A percentile compares a stretch with the other conserved stretches of the same genome.
Conservation (phyloP, 768 basidiomycete genomes). For the Rhodotorula diobovata region DNA sequence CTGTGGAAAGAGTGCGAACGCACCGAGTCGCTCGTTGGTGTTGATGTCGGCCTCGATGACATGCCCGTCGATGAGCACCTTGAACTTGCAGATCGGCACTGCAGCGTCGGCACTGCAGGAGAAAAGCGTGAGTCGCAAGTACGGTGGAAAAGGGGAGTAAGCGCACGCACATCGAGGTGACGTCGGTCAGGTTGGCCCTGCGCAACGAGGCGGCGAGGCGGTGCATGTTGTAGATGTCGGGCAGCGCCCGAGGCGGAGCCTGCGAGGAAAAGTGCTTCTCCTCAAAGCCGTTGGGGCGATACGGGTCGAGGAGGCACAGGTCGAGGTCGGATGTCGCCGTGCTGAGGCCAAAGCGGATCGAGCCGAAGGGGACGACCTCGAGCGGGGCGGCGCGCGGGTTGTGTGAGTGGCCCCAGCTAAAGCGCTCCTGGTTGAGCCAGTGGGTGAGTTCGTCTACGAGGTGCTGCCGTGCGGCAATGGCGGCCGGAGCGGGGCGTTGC, state of each 20-base stretch:
- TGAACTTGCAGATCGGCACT: constrained; percentile 41
- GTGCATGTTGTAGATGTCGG: constrained; percentile 39
- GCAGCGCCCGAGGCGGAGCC: constrained; percentile 1
- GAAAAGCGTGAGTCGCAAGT: neutral
- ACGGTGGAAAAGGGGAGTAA: neutral
- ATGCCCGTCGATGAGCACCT: constrained; percentile 16
- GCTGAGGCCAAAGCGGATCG: constrained; percentile 39
- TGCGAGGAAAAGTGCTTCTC: constrained; percentile 26
- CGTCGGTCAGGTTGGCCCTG: constrained; percentile 16
- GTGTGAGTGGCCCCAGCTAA: constrained; percentile 33
- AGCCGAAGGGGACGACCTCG: constrained; percentile 38
- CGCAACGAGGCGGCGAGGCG: constrained; percentile 11
- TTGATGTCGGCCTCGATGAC: constrained; percentile 51
- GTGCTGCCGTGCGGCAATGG: constrained; percentile 26
- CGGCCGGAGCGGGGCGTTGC: constrained; percentile 24
- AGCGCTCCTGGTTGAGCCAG: constrained; percentile 29
- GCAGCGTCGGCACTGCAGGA: constrained; percentile 44
- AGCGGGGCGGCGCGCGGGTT: constrained; percentile 12
- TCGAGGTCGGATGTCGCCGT: constrained; percentile 40
- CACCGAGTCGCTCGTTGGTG: constrained; percentile 61
- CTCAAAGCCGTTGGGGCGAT: constrained; percentile 40
- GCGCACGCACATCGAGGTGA: constrained; percentile 14
- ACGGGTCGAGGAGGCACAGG: constrained; percentile 42
- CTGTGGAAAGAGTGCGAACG: constrained; percentile 27
- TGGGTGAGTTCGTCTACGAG: constrained; percentile 29